These are phyloP conservation scores for Cystofilobasidium bisporidii DNA, from an alignment of 768 basidiomycete genomes.

Conservation along the genomic window DNA sequence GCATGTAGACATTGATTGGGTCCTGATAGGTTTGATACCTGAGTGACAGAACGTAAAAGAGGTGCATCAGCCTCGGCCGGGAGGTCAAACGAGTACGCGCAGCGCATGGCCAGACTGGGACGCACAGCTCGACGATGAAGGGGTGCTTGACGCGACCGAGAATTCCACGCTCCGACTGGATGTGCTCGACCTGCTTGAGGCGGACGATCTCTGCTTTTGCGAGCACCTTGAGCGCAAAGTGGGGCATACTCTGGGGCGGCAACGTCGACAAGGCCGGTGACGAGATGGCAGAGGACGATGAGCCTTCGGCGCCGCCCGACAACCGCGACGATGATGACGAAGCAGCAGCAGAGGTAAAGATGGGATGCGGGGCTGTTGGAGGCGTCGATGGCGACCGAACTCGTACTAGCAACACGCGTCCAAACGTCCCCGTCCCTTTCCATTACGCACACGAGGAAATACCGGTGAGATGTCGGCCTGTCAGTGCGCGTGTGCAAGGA, in stretches of 20 bases:
- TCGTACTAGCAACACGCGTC: conserved; percentile 79
- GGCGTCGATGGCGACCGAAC: conserved; percentile 43
- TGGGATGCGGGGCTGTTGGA: conserved; percentile 42
- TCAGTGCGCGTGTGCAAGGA: too few species aligned
- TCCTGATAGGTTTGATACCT: conserved; percentile 56
- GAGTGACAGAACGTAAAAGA: background rate
- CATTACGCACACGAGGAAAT: too few species aligned
- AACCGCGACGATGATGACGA: background rate
- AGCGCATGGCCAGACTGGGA: background rate
- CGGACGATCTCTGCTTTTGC: conserved; percentile 43
- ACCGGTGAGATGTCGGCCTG: too few species aligned
- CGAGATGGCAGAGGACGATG: background rate
- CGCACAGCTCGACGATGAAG: conserved; percentile 92
- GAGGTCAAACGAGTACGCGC: too few species aligned
- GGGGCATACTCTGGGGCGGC: conserved; percentile 39
- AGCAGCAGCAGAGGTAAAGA: conserved; percentile 30
- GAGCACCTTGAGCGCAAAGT: conserved; percentile 42
- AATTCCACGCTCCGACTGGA: conserved; percentile 90
- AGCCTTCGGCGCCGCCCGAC: background rate
- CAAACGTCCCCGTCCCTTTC: conserved; percentile 91
- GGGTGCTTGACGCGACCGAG: conserved; percentile 84
- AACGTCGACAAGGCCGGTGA: conserved; percentile 22
- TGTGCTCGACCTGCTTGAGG: conserved; percentile 92
- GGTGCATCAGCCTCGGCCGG: background rate
- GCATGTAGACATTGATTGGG: conserved; percentile 92